Conservation (phyloP, 2,329 filamentous ascomycete genomes). For the Penicillium sp. region DNA sequence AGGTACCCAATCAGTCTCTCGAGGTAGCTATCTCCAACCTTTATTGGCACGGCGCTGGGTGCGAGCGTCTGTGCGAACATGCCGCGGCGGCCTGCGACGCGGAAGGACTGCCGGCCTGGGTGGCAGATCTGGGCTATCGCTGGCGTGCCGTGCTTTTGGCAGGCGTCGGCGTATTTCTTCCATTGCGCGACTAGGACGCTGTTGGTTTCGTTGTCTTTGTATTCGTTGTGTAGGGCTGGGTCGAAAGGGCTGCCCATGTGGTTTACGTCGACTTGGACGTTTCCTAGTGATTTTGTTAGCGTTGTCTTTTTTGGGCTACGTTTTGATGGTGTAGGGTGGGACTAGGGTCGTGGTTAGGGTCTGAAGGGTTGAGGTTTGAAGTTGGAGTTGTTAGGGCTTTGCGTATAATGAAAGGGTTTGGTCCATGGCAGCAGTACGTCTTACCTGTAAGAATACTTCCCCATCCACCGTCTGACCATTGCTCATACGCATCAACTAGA, state of each 20-base stretch:
- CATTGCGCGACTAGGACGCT: constrained; percentile 18
- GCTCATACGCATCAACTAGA: constrained; percentile 42
- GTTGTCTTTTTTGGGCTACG: background rate
- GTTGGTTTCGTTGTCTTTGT: constrained; percentile 15
- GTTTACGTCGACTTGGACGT: constrained; percentile 40
- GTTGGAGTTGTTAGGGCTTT: no score
- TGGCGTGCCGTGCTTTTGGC: constrained; percentile 35
- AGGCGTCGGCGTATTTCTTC: constrained; percentile 24
- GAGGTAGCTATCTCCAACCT: constrained; percentile 32
- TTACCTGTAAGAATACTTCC: constrained; percentile 38
- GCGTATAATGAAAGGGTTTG: no score
- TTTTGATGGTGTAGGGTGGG: background rate
- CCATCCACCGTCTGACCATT: constrained; percentile 43
- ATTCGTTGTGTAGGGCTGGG: constrained; percentile 22
- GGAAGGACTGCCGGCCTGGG: constrained; percentile 39
- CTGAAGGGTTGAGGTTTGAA: background rate
- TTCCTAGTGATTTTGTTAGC: constrained; percentile 18
- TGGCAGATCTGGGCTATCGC: constrained; percentile 41
- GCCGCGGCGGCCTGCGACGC: constrained; percentile 33
- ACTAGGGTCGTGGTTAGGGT: background rate
- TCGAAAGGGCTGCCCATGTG: constrained; percentile 32
- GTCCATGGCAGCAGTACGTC: background rate
- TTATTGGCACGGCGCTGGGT: constrained; percentile 35
- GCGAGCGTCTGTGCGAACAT: constrained; percentile 27
- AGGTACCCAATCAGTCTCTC: constrained; percentile 27